Evolutionary conservation across 495 filamentous ascomycete genomes (phyloP), one percentile per base, ranked within the genome.

Genomic region (Neurospora sp.): DNA sequence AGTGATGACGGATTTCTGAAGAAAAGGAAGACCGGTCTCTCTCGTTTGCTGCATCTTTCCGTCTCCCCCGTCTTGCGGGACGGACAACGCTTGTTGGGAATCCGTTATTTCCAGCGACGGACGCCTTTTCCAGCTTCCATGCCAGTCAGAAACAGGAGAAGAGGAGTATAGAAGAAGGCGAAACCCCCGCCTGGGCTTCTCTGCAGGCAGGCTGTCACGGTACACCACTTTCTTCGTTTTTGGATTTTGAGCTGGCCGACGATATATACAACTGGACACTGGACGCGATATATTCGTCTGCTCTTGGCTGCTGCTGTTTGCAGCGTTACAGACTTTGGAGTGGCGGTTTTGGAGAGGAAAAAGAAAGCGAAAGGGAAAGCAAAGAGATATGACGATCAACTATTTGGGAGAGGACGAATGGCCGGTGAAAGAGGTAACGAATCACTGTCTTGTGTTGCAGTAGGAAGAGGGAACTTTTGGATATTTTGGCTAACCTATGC

Each of bases 391-490:
- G 72, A 40, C 59, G 77, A 61, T 61, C 0, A 61, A 61, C 12
- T 18, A 61, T 1, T 1, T 61, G 4, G 53, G 53, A 2, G 27
- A 61, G 53, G 53, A 61, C 1, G 27, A 61, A 79, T 93, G 91
- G 91, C 87, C 87, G 2, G 81, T 85, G 41, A 85, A 85, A 77
- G 91, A 94, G 83, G 92, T 94, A 45, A 37, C 35, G 35, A 37
- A 37, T 37, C 35, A 37, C 35, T 37, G 35, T 37, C 35, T 37
- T 37, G 35, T 37, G 0, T 37, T 37, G 35, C 31, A 37, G 35
- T 37, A 37, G 35, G 35, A 37, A 37, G 35, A 37, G 35, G 35
- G 35, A 37, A 37, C 35, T 37, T 37, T 37, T 37, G 35, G 35
- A 37, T 37, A 37, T 37, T 37, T 37, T 37, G 35, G 71, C 71